Conservation (phyloP, 495 filamentous ascomycete species). For the Aspergillus wentii region DNA sequence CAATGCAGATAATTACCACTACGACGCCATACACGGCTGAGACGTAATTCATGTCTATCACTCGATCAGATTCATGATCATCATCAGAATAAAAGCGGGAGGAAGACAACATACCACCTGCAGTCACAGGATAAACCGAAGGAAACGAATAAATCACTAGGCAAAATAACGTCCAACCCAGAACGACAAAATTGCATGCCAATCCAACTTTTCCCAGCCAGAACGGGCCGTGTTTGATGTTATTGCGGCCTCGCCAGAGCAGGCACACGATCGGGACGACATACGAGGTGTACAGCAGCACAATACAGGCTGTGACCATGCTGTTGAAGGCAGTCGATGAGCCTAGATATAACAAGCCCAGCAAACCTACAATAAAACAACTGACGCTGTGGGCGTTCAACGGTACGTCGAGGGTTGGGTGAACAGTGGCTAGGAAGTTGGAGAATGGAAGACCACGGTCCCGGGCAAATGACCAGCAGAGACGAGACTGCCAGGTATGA, state of each 20-base stretch:
- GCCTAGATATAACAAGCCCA: constrained; percentile 49
- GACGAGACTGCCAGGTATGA: constrained; percentile 33
- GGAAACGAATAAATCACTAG: constrained; percentile 49
- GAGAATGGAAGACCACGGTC: constrained; percentile 23
- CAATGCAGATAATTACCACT: constrained; percentile 26
- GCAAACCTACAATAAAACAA: constrained; percentile 37
- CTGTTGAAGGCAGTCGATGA: constrained; percentile 43
- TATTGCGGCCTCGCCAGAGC: constrained; percentile 39
- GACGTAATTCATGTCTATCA: constrained; percentile 47
- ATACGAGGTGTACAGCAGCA: constrained; percentile 45
- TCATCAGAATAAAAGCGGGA: neutral
- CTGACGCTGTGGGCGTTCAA: constrained; percentile 39
- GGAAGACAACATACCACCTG: constrained; percentile 2
- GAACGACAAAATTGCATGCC: constrained; percentile 31
- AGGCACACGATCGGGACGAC: constrained; percentile 41
- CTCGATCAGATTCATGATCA: neutral
- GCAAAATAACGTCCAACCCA: constrained; percentile 43
- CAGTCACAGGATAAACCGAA: constrained; percentile 28
- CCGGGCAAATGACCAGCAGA: constrained; percentile 37
- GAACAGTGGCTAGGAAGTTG: constrained; percentile 9
- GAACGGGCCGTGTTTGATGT: constrained; percentile 44
- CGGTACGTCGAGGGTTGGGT: constrained; percentile 16
- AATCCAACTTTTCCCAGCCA: constrained; percentile 40
- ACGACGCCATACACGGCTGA: constrained; percentile 44
- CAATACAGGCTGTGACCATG: constrained; percentile 45